Base-by-base conservation (phyloP, 306 rosid genomes). In the Quercus mongolica region DNA sequence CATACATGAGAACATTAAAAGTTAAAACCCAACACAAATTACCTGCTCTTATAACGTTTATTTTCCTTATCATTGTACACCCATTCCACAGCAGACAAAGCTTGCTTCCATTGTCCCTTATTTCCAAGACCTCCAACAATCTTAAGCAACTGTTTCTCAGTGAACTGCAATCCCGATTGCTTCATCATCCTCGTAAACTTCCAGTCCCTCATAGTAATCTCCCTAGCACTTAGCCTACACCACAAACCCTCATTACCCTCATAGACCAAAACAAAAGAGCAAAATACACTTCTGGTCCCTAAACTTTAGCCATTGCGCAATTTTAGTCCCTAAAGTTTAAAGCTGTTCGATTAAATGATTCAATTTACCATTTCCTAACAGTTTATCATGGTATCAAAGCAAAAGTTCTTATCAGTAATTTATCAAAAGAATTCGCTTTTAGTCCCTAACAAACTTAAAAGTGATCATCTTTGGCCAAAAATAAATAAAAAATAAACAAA, bases 101-200 rank as follows among this genome's bases (percentile, higher is more conserved):
- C 90, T 80, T 91, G 97, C 85, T 85, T 89, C 97, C 97, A 94
- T 82, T 93, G 83, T 75, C 84, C 82, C 73, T 68, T 90, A 77
- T 74, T 80, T 56, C 92, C 92, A 64, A 94, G 98, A 75, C 72
- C 78, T 57, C 83, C 91, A 67, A 92, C 62, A 83, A 94, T 85
- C 85, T 74, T 89, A 80, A 94, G 87, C 80, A 92, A 83, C 85
- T 94, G 97, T 21, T 77, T 82, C 84, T 92, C 98, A 0, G 89
- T 91, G 80, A 89, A 94, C 79, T 87, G 88, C 90, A 94, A 89
- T 23, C 91, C 97, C 1, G 98, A 94, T 74, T 82, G 86, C 79
- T 92, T 94, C 98, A 94, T 94, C 70, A 92, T 88, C 87, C 88
- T 88, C 3, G 94, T 82, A 85, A 94, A 86, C 89, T 90, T 94